These are phyloP conservation scores for Russula olivacea DNA, from an alignment of 768 basidiomycete species.

Conservation along the genomic window DNA sequence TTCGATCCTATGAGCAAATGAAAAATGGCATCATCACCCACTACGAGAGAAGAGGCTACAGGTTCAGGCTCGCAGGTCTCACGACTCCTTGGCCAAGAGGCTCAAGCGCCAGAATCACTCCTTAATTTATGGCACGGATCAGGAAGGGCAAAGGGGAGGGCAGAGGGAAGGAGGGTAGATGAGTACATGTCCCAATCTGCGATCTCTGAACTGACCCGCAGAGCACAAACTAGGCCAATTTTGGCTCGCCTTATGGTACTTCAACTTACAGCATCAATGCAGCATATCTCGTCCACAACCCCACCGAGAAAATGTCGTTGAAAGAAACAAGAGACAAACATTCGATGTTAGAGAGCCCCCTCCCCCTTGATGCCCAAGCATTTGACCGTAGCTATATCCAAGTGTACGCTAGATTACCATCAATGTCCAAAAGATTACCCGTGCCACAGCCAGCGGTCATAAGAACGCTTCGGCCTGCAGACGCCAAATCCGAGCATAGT, in stretches of 20 bases:
- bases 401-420: neutral
- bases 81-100: neutral
- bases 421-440: neutral
- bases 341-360: neutral
- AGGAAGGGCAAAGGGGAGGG: neutral
- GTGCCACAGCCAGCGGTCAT: neutral
- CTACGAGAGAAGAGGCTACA: neutral
- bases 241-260: neutral
- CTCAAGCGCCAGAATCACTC: neutral
- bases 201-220: neutral
- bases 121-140: neutral
- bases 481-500: conserved; percentile 70
- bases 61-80: neutral
- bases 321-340: too few species aligned
- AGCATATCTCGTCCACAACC: neutral
- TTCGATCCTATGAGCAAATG: neutral
- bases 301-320: neutral
- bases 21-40: neutral
- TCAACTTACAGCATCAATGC: neutral
- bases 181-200: neutral
- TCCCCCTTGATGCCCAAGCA: neutral
- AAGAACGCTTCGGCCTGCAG: conserved; percentile 66
- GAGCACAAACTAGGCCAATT: neutral
- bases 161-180: neutral
- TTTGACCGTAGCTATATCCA: neutral